These are phyloP conservation scores for Avena sativa DNA, from an alignment of 176 grass and related monocot genomes.

Conservation along the genomic window DNA sequence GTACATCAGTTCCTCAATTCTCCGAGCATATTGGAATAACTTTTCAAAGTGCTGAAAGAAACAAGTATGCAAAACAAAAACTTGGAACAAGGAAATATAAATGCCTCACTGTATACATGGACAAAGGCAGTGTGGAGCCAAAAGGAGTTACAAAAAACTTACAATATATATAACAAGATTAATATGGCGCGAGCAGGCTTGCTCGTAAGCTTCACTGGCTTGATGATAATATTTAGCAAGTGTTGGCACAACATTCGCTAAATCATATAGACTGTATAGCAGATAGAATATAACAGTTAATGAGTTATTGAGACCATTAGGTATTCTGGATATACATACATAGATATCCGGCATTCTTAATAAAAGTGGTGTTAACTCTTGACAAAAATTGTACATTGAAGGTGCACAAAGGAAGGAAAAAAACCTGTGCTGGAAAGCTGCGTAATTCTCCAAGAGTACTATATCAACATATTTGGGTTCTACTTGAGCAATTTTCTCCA, in stretches of 20 bases:
- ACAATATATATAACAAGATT: constrained; percentile 99
- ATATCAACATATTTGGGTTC: constrained; percentile 93
- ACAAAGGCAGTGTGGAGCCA: constrained; percentile 17
- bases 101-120: constrained; percentile 11
- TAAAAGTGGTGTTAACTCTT: not conserved
- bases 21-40: constrained; percentile 89
- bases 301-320: not conserved
- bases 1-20: constrained; percentile 83
- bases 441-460: constrained; percentile 92
- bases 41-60: constrained; percentile 85
- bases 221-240: constrained; percentile 99
- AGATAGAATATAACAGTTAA: constrained; percentile 37
- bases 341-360: constrained; percentile 1
- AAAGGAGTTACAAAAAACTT: constrained; percentile 43
- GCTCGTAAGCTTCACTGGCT: constrained; percentile 96
- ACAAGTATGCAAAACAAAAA: constrained; percentile 21
- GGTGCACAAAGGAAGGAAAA: not conserved
- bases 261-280: constrained; percentile 72
- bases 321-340: not conserved
- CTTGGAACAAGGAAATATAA: not conserved
- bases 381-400: not conserved
- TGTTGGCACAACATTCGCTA: constrained; percentile 87
- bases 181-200: constrained; percentile 87
- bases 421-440: constrained; percentile 93
- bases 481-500: constrained; percentile 92